phyloP scores from a whole-genome alignment of 495 filamentous ascomycete genomes.

The Hyphodiscus hymeniophilus region DNA sequence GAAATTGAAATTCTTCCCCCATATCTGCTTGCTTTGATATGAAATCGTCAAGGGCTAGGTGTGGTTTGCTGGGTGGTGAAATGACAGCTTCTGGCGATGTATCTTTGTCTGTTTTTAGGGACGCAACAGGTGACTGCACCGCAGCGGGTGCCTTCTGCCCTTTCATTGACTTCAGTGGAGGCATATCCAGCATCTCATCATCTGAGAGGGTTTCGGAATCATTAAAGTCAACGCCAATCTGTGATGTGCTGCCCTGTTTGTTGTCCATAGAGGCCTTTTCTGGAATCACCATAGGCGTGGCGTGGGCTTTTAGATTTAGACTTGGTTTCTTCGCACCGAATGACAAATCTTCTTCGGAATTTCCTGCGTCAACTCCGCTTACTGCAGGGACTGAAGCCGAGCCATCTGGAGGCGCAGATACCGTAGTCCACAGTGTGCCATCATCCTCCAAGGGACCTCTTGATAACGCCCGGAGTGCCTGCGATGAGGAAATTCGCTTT shows the following conservation, averaged over 20 bases:
- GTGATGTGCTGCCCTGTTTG: neutral
- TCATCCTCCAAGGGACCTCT: conserved; percentile 22
- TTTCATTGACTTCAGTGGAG: conserved; percentile 21
- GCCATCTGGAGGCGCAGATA: conserved; percentile 21
- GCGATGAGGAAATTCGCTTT: conserved; percentile 22
- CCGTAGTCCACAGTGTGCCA: conserved; percentile 25
- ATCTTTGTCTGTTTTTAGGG: neutral
- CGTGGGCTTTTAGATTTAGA: no score
- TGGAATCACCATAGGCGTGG: neutral
- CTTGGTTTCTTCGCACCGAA: neutral
- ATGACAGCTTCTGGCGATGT: conserved; percentile 3
- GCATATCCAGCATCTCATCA: conserved; percentile 25
- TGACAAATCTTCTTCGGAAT: conserved; percentile 1
- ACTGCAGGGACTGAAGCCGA: conserved; percentile 14
- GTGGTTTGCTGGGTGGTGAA: neutral
- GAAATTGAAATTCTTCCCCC: conserved; percentile 8
- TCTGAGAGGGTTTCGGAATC: conserved; percentile 17
- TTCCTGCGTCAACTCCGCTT: neutral
- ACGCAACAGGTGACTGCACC: conserved; percentile 7
- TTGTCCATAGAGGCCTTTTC: neutral
- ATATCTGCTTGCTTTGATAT: neutral
- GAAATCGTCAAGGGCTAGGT: neutral
- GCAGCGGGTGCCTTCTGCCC: conserved; percentile 12
- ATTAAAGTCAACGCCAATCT: neutral
- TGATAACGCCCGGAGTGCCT: conserved; percentile 23